phyloP scores from a whole-genome alignment of 2,329 filamentous ascomycete genomes.

The Gremmenia infestans region DNA sequence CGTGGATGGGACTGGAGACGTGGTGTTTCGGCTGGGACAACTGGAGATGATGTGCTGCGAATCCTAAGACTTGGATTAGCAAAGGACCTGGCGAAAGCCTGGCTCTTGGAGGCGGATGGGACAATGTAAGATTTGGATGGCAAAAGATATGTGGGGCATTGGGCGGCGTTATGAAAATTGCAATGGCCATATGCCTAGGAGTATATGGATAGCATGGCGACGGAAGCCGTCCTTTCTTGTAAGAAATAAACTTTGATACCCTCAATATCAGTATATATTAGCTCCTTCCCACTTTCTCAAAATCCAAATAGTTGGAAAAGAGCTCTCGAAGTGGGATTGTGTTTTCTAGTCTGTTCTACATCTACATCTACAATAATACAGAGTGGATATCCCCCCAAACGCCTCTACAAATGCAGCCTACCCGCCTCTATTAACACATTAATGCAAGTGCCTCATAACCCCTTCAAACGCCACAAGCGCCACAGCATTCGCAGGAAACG shows the following conservation, averaged over 20 bases:
- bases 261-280: not conserved
- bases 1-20: conserved; percentile 71
- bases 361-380: not conserved
- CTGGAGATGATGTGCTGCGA: conserved; percentile 65
- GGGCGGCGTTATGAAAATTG: conserved; percentile 13
- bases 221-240: not conserved
- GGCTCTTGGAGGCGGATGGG: conserved; percentile 60
- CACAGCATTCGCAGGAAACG: conserved; percentile 94
- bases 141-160: conserved; percentile 5
- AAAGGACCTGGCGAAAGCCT: conserved; percentile 65
- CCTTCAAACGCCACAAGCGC: conserved; percentile 90
- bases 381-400: conserved; percentile 9
- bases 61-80: conserved; percentile 69
- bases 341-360: conserved; percentile 6
- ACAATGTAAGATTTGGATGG: conserved; percentile 20
- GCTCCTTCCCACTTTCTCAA: no score
- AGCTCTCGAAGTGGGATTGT: conserved; percentile 11
- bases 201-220: conserved; percentile 10
- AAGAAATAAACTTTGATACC: conserved; percentile 19
- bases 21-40: conserved; percentile 51
- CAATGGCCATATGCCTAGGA: conserved; percentile 1
- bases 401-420: not conserved
- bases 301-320: no score
- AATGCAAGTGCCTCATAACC: conserved; percentile 64
- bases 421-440: not conserved